Evolutionary conservation across 2,329 filamentous ascomycete genomes (phyloP), one percentile per base, ranked within the genome.

Genomic region (Clarireedia hainanense): DNA sequence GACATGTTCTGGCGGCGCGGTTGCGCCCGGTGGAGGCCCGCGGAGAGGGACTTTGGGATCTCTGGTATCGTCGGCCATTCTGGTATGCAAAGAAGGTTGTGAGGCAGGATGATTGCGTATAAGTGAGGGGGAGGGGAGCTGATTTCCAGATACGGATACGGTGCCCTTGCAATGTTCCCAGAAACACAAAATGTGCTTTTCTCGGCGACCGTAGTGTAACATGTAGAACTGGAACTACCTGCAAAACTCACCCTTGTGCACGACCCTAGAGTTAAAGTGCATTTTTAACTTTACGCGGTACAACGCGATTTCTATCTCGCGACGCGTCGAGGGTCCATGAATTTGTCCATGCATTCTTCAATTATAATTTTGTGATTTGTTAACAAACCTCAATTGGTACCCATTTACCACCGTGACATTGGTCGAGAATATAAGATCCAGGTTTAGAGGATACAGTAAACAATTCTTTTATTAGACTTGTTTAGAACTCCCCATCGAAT

Each of bases 1-100:
- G 48, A 69, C 66, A 52, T 73, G 68, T 5, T 68, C 63, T 4
- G 72, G 67, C 12, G 68, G 64, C 43, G 66, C 64, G 12, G 67
- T 71, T 17, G 63, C 67, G 26, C 70, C 70, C 4, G 71, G 69
- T 15, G 71, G 70, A 42, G 70, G 68, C 27, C 64, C 65, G 46
- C 65, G 67, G 24, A 65, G 63, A 27, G 53, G 47, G 4, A 57
- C 20, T 37, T 51, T 15, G 57, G 59, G 5, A 59, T 71, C 64
- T 65, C 67, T 67, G 39, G 67, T 67, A 65, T 73, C 73, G 57
- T 60, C 62, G 58, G 68, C 64, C 69, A 67, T 70, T 61, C 55
- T 65, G 55, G 39, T 57, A 24, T 47, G 58, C 27, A 51, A n/a
- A 26, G 6, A 36, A 9, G 5, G 10, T 12, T 9, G 30, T 26